Evolutionary conservation across 495 filamentous ascomycete species (phyloP), one percentile per base, ranked within the genome.

Genomic region (Penicillium silybi): DNA sequence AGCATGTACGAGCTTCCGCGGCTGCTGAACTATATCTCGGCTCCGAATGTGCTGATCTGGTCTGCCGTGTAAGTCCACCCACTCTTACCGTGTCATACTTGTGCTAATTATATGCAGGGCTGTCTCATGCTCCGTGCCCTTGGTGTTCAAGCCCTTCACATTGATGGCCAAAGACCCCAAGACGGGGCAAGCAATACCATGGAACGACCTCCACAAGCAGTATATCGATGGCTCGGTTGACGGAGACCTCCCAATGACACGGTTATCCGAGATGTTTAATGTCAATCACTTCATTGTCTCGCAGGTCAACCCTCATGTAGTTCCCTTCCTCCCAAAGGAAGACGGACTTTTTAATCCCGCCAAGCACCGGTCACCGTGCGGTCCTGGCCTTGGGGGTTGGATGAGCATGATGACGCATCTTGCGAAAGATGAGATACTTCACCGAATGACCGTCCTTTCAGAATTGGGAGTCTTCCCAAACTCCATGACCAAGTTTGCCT

Each of bases 211-310:
- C 7, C 85, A 88, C 16, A 87, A 87, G 57, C 81, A 80, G 53
- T 97, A 86, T 78, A 96, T 96, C 40, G 92, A 97, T 66, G 92
- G 92, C 5, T 95, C 90, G 0, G 89, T 97, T 4, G 91, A 97
- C 58, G 90, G 90, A 52, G 92, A 97, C 68, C 77, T 97, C 2
- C 92, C 92, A 18, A 96, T 96, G 88, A 90, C 85, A 40, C 79
- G 88, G 9, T 75, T 97, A 10, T 85, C 91, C 0, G 92, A 96
- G 58, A 92, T 96, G 88, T 96, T 96, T 71, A 96, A 96, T 62
- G 91, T 96, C 69, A 97, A 96, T 63, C 91, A 96, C 63, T 96
- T 96, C 63, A 96, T 97, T 61, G 92, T 96, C 26, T 96, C 91
- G 0, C 92, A 97, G 63, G 90, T 95, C 41, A 97, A 96, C 61